A percentile compares a stretch with the other conserved stretches of the same genome.
Conservation (phyloP, 257 asterid species). For the Solanum chmielewskii region DNA sequence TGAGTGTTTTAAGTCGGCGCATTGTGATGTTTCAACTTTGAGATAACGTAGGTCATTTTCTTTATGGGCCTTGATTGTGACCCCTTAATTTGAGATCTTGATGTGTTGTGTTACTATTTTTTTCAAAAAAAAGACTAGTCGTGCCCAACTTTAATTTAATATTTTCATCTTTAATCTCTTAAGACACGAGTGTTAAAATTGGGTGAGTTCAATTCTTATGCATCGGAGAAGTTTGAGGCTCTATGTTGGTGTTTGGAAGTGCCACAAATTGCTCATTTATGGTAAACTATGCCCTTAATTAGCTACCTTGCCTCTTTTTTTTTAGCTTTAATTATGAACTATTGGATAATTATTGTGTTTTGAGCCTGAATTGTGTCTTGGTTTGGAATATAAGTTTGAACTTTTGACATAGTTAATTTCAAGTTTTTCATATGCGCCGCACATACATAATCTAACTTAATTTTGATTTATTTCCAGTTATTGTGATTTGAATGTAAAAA, state of each 20-base stretch:
- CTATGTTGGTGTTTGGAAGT: too few relatives aligned
- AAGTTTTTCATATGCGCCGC: too few relatives aligned
- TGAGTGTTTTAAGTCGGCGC: background rate
- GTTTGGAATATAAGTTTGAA: background rate
- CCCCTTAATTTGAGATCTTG: background rate
- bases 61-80: background rate
- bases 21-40: background rate
- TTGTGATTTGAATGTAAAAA: background rate
- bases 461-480: background rate
- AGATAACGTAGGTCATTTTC: too few relatives aligned
- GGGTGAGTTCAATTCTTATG: background rate
- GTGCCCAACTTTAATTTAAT: too few relatives aligned
- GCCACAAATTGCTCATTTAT: too few relatives aligned
- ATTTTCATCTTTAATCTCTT: background rate
- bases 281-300: too few relatives aligned
- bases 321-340: too few relatives aligned
- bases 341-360: background rate
- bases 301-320: background rate
- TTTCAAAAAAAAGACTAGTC: background rate
- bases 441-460: background rate
- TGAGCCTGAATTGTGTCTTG: background rate
- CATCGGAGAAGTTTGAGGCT: background rate
- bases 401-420: background rate
- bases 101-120: background rate
- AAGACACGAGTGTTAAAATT: background rate